Evolutionary conservation across 495 filamentous ascomycete genomes (phyloP).

Genomic region (Penicillium ochrochloron): DNA sequence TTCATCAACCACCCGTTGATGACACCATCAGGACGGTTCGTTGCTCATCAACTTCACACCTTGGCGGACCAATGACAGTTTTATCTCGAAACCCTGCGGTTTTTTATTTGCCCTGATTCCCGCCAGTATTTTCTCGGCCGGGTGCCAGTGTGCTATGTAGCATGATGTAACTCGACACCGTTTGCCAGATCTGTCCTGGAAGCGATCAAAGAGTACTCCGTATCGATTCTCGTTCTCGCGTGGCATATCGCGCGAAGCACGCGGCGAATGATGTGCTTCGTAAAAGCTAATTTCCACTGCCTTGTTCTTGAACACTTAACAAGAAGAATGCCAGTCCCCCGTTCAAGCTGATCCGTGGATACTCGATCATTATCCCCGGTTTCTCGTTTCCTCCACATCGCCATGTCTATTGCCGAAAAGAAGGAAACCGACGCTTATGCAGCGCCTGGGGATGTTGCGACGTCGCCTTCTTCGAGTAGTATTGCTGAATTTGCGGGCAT

Average conservation of each 20-base stretch:
- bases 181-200: not conserved
- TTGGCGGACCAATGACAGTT: not conserved
- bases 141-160: not conserved
- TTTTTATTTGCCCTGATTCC: not conserved
- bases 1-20: constrained; percentile 4
- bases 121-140: constrained; percentile 8
- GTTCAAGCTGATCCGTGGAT: not conserved
- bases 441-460: not conserved
- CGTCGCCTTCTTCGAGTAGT: constrained; percentile 25
- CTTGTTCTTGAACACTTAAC: not conserved
- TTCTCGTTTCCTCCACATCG: not conserved
- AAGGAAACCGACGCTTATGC: constrained; percentile 11
- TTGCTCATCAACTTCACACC: not conserved
- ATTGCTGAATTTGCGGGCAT: constrained; percentile 37
- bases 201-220: not conserved
- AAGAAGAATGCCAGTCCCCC: not conserved
- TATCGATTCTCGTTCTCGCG: not conserved
- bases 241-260: constrained; percentile 10
- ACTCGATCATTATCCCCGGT: too few species aligned
- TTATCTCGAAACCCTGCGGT: too few species aligned
- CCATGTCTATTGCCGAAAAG: constrained; percentile 22
- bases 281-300: not conserved
- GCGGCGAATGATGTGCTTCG: constrained; percentile 6
- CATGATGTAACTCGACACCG: not conserved
- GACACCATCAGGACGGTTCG: not conserved